Evolutionary conservation across 306 rosid species (phyloP).

Genomic region (Pyrus communis): DNA sequence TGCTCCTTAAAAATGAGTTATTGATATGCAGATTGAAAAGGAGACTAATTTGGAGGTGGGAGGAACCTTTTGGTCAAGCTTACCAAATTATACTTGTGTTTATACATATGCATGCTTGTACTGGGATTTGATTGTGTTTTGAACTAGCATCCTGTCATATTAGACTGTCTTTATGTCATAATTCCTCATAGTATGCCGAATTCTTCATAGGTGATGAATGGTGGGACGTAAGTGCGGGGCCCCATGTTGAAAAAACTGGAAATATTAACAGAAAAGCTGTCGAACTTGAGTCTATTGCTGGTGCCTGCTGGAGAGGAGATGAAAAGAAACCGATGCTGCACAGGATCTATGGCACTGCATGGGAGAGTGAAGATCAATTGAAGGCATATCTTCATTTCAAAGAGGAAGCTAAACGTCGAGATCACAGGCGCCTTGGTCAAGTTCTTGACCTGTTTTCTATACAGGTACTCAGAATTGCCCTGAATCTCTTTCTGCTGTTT

Average conservation of each 20-base stretch:
- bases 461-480: constrained; percentile 45
- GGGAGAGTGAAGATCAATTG: constrained; percentile 88
- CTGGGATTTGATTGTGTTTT: neutral
- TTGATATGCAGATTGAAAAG: neutral
- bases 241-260: constrained; percentile 91
- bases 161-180: constrained; percentile 47
- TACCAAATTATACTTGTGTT: neutral
- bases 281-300: constrained; percentile 97
- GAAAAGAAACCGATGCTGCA: constrained; percentile 89
- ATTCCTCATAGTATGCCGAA: neutral
- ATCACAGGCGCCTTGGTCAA: constrained; percentile 90
- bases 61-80: constrained; percentile 45
- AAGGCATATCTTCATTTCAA: constrained; percentile 88
- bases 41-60: constrained; percentile 18
- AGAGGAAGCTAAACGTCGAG: constrained; percentile 95
- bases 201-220: constrained; percentile 61
- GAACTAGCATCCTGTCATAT: constrained; percentile 53
- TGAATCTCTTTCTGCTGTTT: constrained; percentile 16
- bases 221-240: constrained; percentile 99
- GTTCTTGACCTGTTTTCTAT: constrained; percentile 94
- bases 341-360: constrained; percentile 94
- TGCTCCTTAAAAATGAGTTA: neutral
- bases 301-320: constrained; percentile 99
- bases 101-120: constrained; percentile 32
- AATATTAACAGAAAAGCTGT: constrained; percentile 77